Base-by-base conservation (phyloP, 768 basidiomycete species). In the Amanita jacksonii region DNA sequence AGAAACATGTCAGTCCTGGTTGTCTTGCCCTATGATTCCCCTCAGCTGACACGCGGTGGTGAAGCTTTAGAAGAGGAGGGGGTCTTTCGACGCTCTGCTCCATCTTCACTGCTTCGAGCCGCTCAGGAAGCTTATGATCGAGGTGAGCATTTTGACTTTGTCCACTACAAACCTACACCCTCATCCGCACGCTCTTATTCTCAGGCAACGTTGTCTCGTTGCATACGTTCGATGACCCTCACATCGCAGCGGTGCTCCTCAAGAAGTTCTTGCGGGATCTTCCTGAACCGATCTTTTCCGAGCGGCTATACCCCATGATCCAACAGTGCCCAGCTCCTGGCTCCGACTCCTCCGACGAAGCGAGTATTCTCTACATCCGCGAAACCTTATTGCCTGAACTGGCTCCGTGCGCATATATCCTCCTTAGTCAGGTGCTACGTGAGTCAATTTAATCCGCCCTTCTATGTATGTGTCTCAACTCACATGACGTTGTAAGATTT, bases 251-350 rank as follows among this genome's bases (percentile, higher is more conserved):
- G 7, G 89, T 91, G 1, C 68, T 92, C 27, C 63, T 92, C 43
- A 91, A 92, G 66, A 89, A 87, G 57, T 90, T 84, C 56, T 62
- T 92, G 19, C 75, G 85, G 28, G 85, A 89, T 58, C 66, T 92
- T 1, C 85, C 86, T 1, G 71, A 76, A 40, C 83, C 89, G 3
- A 62, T 86, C n/a, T 85, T 92, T 51, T 74, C 81, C 0, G 85
- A 87, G 60, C 58, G 55, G 4, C 58, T 81, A 10, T 91, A 89
- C 58, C 68, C 76, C 5, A 42, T 68, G 27, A 76, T 91, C 31
- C 72, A 70, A 28, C 70, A 72, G 45, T 92, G 89, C 62, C 89
- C 89, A 5, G 47, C 58, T 16, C 66, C 76, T 19, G 69, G 72
- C 7, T 64, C 56, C 41, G 72, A 77, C 49, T 63, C 69, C 3